Conservation (phyloP, 1,139 yeast genomes). For the Pichia sp. region DNA sequence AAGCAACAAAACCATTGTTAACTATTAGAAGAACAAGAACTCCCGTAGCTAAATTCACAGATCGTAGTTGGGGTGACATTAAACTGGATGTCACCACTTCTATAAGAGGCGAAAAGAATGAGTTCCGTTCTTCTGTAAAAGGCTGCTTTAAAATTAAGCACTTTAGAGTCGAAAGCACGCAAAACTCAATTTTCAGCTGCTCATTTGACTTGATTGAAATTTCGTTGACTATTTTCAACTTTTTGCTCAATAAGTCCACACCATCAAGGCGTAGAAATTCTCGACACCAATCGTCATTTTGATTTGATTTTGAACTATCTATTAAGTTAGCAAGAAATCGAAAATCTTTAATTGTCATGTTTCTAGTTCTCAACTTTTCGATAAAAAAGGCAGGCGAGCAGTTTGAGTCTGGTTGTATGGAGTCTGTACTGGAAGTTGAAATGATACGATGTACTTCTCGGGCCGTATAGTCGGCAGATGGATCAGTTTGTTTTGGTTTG, state of each 20-base stretch:
- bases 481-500: too few species aligned
- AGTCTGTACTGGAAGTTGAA: neutral
- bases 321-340: constrained; percentile 45
- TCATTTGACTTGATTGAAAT: constrained; percentile 35
- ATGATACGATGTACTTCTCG: neutral
- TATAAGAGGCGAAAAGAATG: constrained; percentile 34
- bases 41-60: constrained; percentile 80
- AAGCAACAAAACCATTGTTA: constrained; percentile 19
- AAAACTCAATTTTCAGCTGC: constrained; percentile 46
- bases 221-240: constrained; percentile 19
- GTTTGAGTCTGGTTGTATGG: neutral
- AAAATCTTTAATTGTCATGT: constrained; percentile 41
- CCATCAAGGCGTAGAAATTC: constrained; percentile 45
- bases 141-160: constrained; percentile 46
- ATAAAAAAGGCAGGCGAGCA: neutral
- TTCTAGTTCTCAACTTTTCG: constrained; percentile 36
- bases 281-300: constrained; percentile 46
- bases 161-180: constrained; percentile 44
- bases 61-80: constrained; percentile 58
- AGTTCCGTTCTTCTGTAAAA: constrained; percentile 39
- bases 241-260: constrained; percentile 35
- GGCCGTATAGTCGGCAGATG: too few species aligned
- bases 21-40: constrained; percentile 40
- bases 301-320: constrained; percentile 30
- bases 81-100: constrained; percentile 37